Evolutionary conservation across 345 rosid species (phyloP), one percentile per base, ranked within the genome.

Genomic region (Excoecaria cochinchinensis): DNA sequence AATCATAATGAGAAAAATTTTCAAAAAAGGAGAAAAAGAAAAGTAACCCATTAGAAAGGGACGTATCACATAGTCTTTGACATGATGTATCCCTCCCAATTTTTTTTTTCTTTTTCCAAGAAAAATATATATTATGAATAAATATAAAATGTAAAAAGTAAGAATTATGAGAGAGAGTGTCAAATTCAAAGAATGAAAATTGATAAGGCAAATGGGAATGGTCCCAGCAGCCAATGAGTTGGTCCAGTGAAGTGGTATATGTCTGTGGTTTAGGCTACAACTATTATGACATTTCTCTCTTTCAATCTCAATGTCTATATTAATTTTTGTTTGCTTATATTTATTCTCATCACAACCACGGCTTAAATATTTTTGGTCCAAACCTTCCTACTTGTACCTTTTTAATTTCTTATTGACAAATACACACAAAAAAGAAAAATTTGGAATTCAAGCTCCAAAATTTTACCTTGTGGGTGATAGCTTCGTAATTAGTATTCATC

Each of bases 231-330:
- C 67, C 70, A 46, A 55, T 40, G 53, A 9, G 25, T 13, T 60
- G 84, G 80, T 63, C 78, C 81, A 78, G 58, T 59, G 48, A 53
- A 74, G 55, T 58, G 50, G 77, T 74, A 74, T 55, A 6, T 89
- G 92, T 89, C 91, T 82, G 91, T 76, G 72, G 90, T 89, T 87
- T 81, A 74, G 85, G 86, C 88, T 65, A 83, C 91, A 89, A 71
- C 44, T 83, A 83, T 75, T 80, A 67, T 74, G 81, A 85, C 85
- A 66, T 77, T 70, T 59, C 82, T 71, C 69, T 75, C 79, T 82
- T 82, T 80, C 76, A 72, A 59, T 82, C 73, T 74, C 75, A 46
- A 38, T 22, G 78, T 72, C 66, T 73, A 39, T 1, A 76, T 83
- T 80, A 71, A 13, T 64, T 69, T 72, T 61, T 81, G 87, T 84